Evolutionary conservation across 305 asterid genomes (phyloP).

Genomic region (Solanum chacoense): DNA sequence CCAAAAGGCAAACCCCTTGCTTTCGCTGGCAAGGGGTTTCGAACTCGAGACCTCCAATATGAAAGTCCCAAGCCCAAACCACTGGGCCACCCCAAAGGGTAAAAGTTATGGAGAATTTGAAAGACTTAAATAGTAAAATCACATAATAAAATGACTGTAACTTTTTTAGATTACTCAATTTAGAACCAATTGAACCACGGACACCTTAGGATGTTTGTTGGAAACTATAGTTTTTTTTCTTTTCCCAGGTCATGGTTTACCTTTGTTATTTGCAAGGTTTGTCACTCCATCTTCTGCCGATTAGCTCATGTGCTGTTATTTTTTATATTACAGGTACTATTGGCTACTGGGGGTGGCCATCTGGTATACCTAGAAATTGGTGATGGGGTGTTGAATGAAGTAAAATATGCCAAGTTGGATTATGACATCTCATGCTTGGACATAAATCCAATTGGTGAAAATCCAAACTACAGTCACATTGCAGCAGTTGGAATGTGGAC

Average conservation of each 20-base stretch:
- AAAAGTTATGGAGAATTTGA: neutral
- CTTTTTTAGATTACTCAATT: neutral
- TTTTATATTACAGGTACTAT: constrained; percentile 42
- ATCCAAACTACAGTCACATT: constrained; percentile 60
- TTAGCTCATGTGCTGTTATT: neutral
- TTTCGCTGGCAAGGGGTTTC: too few species aligned
- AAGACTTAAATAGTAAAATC: neutral
- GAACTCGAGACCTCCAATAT: too few species aligned
- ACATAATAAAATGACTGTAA: neutral
- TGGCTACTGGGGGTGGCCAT: constrained; percentile 95
- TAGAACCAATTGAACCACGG: neutral
- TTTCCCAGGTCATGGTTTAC: neutral
- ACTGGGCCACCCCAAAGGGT: neutral
- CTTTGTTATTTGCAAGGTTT: neutral
- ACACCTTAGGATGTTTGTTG: neutral
- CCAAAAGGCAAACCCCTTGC: too few species aligned
- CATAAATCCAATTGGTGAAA: constrained; percentile 77
- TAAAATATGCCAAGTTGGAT: constrained; percentile 60
- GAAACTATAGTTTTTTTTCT: neutral
- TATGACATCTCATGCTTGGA: constrained; percentile 88
- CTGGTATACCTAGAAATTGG: constrained; percentile 87
- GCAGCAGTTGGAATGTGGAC: constrained; percentile 55
- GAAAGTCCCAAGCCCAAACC: too few species aligned
- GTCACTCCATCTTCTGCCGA: neutral
- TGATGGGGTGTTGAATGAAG: constrained; percentile 61